These are phyloP conservation scores for Globisporangium middletonii DNA, from an alignment of 352 stramenopile genomes.

Conservation along the genomic window DNA sequence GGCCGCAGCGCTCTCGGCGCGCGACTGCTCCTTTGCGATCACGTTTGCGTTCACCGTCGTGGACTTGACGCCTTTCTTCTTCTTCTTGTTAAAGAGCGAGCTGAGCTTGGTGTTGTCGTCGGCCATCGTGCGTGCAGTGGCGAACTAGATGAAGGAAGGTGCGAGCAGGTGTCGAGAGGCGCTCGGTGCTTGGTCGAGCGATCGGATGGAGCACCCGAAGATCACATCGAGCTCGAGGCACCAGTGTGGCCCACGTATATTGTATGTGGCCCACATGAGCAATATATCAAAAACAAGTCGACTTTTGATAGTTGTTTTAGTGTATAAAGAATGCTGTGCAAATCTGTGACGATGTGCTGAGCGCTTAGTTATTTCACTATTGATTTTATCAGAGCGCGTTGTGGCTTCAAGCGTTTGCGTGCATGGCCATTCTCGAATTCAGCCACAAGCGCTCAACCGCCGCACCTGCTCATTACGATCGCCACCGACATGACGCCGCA, in stretches of 20 bases:
- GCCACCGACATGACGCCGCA: too few relatives aligned
- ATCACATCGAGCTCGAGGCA: not conserved
- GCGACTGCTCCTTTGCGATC: constrained; percentile 56
- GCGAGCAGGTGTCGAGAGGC: not conserved
- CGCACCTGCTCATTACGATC: too few relatives aligned
- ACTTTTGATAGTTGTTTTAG: too few relatives aligned
- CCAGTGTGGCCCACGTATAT: not conserved
- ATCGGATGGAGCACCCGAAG: not conserved
- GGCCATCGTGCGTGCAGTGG: constrained; percentile 1
- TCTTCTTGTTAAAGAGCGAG: constrained; percentile 78
- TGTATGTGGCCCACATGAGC: not conserved
- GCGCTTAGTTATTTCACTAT: too few relatives aligned
- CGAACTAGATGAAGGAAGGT: too few relatives aligned
- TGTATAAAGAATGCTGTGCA: too few relatives aligned
- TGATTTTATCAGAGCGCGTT: too few relatives aligned
- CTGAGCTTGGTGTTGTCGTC: constrained; percentile 66
- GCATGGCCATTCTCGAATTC: too few relatives aligned
- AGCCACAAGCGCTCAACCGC: too few relatives aligned
- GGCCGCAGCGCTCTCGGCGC: constrained; percentile 19
- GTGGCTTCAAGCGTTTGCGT: too few relatives aligned
- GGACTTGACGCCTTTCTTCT: constrained; percentile 75
- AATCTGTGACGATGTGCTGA: not conserved
- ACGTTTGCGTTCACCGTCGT: constrained; percentile 75
- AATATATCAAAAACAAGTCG: too few relatives aligned
- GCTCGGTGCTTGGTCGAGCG: not conserved